Conservation (phyloP, 192 early-diverging fungal genomes). For the Chytriomyces sp. region DNA sequence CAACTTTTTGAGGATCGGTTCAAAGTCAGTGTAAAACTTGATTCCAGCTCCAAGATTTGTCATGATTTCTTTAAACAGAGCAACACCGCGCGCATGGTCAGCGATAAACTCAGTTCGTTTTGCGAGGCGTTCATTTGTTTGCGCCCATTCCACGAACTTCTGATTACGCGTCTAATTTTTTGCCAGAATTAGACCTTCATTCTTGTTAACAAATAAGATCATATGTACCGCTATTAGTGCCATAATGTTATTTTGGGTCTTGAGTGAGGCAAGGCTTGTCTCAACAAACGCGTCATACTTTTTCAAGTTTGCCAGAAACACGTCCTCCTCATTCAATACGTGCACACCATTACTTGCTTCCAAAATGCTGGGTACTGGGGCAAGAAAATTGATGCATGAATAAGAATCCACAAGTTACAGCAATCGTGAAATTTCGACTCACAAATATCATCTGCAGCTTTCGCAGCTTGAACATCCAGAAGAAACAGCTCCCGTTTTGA, state of each 20-base stretch:
- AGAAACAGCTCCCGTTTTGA: background rate
- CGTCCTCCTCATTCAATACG: background rate
- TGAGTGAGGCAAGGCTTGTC: slow-evolving; percentile 1
- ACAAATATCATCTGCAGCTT: slow-evolving; percentile 10
- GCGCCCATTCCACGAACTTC: slow-evolving; percentile 15
- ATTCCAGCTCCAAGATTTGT: slow-evolving; percentile 10
- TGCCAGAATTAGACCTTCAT: background rate
- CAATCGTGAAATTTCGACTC: background rate
- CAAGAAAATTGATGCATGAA: background rate
- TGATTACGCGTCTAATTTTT: background rate
- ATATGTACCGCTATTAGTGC: background rate
- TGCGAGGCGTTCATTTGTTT: background rate
- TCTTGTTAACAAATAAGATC: background rate
- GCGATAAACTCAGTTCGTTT: slow-evolving; percentile 12
- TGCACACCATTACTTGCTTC: background rate
- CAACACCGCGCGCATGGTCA: background rate
- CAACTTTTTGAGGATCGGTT: slow-evolving; percentile 1
- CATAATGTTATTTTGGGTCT: slow-evolving; percentile 22
- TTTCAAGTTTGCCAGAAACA: background rate
- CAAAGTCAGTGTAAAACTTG: slow-evolving; percentile 17
- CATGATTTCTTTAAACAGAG: slow-evolving; percentile 24
- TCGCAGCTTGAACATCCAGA: background rate
- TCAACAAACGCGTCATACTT: slow-evolving; percentile 8
- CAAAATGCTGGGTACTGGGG: background rate
- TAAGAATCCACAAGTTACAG: background rate